Conservation (phyloP, 1,139 yeast genomes). For the Candida tropicalis region DNA sequence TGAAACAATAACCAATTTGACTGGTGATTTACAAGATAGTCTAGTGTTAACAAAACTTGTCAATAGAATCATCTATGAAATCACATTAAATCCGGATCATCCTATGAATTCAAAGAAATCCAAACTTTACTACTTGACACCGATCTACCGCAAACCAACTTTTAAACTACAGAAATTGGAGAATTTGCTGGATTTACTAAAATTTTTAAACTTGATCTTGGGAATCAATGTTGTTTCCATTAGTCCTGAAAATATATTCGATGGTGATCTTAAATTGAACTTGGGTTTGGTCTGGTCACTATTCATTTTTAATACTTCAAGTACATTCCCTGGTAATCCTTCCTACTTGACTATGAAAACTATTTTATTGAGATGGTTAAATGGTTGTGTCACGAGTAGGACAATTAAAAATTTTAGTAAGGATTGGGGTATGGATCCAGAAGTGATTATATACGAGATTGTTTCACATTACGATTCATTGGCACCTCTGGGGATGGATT, state of each 20-base stretch:
- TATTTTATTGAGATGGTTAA: constrained; percentile 40
- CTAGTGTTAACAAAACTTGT: constrained; percentile 39
- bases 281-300: constrained; percentile 69
- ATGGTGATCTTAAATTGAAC: constrained; percentile 63
- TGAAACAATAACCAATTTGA: constrained; percentile 8
- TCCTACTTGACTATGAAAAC: constrained; percentile 35
- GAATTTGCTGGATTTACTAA: constrained; percentile 58
- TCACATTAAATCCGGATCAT: constrained; percentile 14
- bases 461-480: constrained; percentile 27
- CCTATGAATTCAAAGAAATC: constrained; percentile 20
- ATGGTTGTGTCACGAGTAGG: constrained; percentile 21
- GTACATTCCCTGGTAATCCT: constrained; percentile 32
- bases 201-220: constrained; percentile 54
- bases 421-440: constrained; percentile 40
- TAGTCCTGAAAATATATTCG: constrained; percentile 69
- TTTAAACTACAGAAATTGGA: constrained; percentile 64
- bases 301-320: constrained; percentile 52
- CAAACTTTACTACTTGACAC: constrained; percentile 32
- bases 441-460: constrained; percentile 31
- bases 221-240: constrained; percentile 52
- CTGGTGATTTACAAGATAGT: constrained; percentile 41
- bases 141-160: constrained; percentile 48
- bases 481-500: constrained; percentile 25
- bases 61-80: constrained; percentile 32
- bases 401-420: constrained; percentile 35